Conservation (phyloP, 305 asterid genomes). For the Fraxinus paxiana region DNA sequence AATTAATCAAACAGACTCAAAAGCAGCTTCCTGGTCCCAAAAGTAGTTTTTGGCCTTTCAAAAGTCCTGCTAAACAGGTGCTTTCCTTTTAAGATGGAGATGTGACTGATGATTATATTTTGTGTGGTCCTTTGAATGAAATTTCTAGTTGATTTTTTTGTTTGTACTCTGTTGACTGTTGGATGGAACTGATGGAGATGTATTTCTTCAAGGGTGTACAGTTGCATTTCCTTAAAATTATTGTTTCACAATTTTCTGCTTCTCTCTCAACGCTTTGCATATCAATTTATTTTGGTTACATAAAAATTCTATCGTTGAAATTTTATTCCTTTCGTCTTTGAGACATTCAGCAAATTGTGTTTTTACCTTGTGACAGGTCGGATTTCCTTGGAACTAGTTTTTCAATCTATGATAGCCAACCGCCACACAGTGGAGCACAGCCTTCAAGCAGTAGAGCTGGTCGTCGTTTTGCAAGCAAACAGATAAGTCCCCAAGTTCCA, state of each 20-base stretch:
- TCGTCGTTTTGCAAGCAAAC: slow-evolving; percentile 81
- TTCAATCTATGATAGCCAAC: slow-evolving; percentile 74
- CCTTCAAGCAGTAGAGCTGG: slow-evolving; percentile 67
- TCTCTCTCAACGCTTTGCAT: neutral
- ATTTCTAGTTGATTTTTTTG: neutral
- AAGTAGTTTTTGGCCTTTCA: neutral
- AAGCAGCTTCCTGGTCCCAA: neutral
- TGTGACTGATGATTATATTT: neutral
- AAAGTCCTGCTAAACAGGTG: neutral
- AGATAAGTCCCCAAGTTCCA: slow-evolving; percentile 87
- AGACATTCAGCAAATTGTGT: neutral
- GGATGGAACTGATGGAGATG: neutral
- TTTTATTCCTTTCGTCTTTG: neutral
- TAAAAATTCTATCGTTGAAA: neutral
- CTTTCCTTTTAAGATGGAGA: neutral
- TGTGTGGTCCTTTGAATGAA: neutral
- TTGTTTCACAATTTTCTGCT: neutral
- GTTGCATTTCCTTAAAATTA: neutral
- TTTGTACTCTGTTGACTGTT: neutral
- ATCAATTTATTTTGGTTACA: neutral
- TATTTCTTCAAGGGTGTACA: neutral
- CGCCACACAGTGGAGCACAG: slow-evolving; percentile 79
- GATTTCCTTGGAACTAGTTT: slow-evolving; percentile 91
- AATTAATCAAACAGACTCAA: neutral
- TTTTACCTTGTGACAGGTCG: slow-evolving; percentile 54